Percentiles rank a stretch among this genome's conserved stretches.
Conservation (phyloP, 2,329 filamentous ascomycete genomes). For the Pestalotiopsis sp. region DNA sequence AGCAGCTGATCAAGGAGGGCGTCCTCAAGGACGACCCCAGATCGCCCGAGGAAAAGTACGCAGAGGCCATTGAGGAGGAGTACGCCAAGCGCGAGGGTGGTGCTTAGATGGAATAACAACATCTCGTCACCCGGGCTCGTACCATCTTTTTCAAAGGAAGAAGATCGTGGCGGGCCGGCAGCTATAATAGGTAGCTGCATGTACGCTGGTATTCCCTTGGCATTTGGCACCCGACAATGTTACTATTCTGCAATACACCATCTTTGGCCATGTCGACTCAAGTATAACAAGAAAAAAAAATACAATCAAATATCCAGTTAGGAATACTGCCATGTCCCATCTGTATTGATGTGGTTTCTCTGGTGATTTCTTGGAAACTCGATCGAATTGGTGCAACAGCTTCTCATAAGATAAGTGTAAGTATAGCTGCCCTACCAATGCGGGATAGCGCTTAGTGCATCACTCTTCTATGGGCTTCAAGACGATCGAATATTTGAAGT, state of each 20-base stretch:
- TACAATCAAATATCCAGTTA: not conserved
- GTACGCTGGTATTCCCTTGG: not conserved
- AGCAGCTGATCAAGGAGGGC: constrained; percentile 76
- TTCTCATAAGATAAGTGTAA: too few species aligned
- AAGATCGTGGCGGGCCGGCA: not conserved
- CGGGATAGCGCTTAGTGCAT: not conserved
- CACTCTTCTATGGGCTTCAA: not conserved
- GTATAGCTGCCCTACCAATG: not conserved
- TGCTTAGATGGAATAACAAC: constrained; percentile 41
- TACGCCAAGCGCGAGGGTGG: constrained; percentile 66
- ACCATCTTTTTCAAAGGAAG: not conserved
- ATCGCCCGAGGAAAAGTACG: constrained; percentile 57
- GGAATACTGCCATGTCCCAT: too few species aligned
- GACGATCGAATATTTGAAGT: not conserved
- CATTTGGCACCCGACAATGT: not conserved
- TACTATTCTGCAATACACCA: not conserved
- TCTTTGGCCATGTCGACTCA: not conserved
- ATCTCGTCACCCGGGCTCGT: not conserved
- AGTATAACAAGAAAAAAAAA: not conserved
- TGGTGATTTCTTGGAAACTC: too few species aligned
- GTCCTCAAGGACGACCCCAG: constrained; percentile 73
- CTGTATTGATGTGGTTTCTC: too few species aligned
- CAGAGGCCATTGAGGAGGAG: constrained; percentile 65
- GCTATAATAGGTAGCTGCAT: not conserved
- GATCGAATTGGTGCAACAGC: too few species aligned